phyloP scores from a whole-genome alignment of 768 basidiomycete species.

The Sutorius australiensis region DNA sequence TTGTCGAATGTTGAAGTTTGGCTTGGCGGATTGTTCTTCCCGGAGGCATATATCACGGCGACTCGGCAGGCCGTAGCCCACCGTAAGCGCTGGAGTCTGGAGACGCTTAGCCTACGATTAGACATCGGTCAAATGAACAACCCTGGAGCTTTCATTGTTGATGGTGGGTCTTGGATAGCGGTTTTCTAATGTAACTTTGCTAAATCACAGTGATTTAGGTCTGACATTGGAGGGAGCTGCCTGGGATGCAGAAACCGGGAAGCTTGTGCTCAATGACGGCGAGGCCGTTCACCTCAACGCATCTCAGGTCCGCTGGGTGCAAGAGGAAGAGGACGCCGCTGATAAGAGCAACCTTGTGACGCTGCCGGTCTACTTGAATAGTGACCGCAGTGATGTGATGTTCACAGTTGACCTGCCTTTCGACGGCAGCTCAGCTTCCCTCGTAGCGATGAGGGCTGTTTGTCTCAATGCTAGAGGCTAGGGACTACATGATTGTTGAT shows the following conservation, averaged over 20 bases:
- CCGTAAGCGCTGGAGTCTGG: conserved; percentile 86
- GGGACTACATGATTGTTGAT: conserved; percentile 5
- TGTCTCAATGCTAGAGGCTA: conserved; percentile 83
- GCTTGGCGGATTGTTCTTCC: conserved; percentile 95
- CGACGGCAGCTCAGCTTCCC: conserved; percentile 56
- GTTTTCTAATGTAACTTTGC: not conserved
- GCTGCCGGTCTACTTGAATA: conserved; percentile 90
- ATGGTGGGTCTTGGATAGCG: conserved; percentile 55
- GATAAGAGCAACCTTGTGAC: conserved; percentile 52
- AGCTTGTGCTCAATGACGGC: conserved; percentile 80
- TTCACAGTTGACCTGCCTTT: conserved; percentile 87
- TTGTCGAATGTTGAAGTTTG: conserved; percentile 75
- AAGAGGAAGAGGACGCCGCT: conserved; percentile 40
- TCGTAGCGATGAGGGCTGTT: conserved; percentile 85
- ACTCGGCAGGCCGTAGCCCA: conserved; percentile 96
- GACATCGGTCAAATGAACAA: conserved; percentile 80
- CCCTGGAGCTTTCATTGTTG: conserved; percentile 77
- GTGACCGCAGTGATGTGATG: conserved; percentile 82
- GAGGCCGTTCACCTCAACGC: conserved; percentile 72
- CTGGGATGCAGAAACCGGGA: conserved; percentile 53
- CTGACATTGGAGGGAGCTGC: conserved; percentile 83
- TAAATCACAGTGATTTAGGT: conserved; percentile 43
- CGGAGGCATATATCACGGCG: conserved; percentile 94
- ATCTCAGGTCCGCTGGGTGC: conserved; percentile 87
- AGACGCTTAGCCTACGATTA: conserved; percentile 75